These are phyloP conservation scores for Melaleuca alternifolia DNA, from an alignment of 345 rosid species.

Conservation along the genomic window DNA sequence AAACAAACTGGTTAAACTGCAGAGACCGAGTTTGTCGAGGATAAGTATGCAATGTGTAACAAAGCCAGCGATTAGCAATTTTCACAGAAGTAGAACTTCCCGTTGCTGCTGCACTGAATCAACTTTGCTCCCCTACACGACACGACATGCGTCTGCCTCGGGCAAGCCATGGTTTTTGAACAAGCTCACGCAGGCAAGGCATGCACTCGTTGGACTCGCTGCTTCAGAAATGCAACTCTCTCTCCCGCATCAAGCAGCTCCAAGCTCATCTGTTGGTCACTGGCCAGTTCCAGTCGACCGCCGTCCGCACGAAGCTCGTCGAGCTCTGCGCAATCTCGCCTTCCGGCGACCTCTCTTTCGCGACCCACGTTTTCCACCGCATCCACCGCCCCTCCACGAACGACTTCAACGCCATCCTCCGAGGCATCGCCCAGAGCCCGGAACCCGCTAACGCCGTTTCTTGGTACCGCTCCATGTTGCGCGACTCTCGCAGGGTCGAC, in stretches of 20 bases:
- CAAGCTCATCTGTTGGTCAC: slow-evolving; percentile 55
- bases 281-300: slow-evolving; percentile 35
- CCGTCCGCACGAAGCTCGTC: slow-evolving; percentile 60
- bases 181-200: not conserved
- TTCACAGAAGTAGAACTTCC: not conserved
- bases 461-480: slow-evolving; percentile 48
- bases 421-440: slow-evolving; percentile 51
- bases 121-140: not conserved
- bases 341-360: slow-evolving; percentile 43
- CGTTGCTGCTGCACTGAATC: not conserved
- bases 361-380: slow-evolving; percentile 34
- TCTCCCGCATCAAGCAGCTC: slow-evolving; percentile 51
- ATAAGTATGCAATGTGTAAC: not conserved
- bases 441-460: slow-evolving; percentile 39
- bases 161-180: not conserved
- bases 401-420: slow-evolving; percentile 83
- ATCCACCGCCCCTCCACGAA: slow-evolving; percentile 52
- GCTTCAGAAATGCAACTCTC: slow-evolving; percentile 26
- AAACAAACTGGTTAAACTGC: not conserved
- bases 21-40: too few relatives aligned
- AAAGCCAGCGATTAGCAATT: not conserved
- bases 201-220: slow-evolving; percentile 8
- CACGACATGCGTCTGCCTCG: not conserved
- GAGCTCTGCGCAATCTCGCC: slow-evolving; percentile 63
- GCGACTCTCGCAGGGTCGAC: slow-evolving; percentile 34